Evolutionary conservation across 2,329 filamentous ascomycete genomes (phyloP).

Genomic region (Cladosporium colombiae): DNA sequence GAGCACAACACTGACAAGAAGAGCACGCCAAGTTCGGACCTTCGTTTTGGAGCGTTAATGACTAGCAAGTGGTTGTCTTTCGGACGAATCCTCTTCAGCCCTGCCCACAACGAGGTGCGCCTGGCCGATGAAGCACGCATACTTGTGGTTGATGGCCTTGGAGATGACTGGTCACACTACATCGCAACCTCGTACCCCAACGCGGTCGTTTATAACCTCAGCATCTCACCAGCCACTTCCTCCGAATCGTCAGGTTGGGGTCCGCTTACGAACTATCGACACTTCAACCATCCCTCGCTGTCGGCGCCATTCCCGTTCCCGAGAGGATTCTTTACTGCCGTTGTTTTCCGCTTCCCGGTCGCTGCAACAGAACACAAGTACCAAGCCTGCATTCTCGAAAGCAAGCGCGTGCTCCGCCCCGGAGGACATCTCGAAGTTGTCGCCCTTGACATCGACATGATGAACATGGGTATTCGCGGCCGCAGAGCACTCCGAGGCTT

Average conservation of each 20-base stretch:
- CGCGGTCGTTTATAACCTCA: conserved; percentile 74
- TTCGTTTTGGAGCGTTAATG: conserved; percentile 77
- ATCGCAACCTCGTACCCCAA: conserved; percentile 76
- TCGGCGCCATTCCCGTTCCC: conserved; percentile 72
- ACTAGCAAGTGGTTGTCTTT: conserved; percentile 88
- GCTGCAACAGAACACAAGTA: conserved; percentile 69
- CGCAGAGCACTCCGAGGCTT: conserved; percentile 68
- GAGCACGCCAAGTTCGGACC: conserved; percentile 65
- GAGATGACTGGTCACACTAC: conserved; percentile 90
- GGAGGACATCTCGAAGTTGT: conserved; percentile 78
- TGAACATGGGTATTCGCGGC: conserved; percentile 76
- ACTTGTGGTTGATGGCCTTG: conserved; percentile 77
- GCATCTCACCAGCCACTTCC: neutral
- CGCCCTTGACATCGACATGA: conserved; percentile 75
- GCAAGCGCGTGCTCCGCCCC: conserved; percentile 74
- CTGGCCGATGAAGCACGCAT: conserved; percentile 63
- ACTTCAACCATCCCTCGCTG: conserved; percentile 67
- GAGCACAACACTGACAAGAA: conserved; percentile 36
- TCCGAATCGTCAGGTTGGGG: conserved; percentile 19
- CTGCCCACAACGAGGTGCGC: conserved; percentile 70
- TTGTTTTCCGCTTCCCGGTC: conserved; percentile 75
- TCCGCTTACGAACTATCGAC: conserved; percentile 65
- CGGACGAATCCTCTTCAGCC: conserved; percentile 79
- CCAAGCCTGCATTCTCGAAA: conserved; percentile 70
- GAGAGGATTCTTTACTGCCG: conserved; percentile 71